Base-by-base conservation (phyloP, 2,329 filamentous ascomycete genomes). In the Sarocladiaceae sp. region DNA sequence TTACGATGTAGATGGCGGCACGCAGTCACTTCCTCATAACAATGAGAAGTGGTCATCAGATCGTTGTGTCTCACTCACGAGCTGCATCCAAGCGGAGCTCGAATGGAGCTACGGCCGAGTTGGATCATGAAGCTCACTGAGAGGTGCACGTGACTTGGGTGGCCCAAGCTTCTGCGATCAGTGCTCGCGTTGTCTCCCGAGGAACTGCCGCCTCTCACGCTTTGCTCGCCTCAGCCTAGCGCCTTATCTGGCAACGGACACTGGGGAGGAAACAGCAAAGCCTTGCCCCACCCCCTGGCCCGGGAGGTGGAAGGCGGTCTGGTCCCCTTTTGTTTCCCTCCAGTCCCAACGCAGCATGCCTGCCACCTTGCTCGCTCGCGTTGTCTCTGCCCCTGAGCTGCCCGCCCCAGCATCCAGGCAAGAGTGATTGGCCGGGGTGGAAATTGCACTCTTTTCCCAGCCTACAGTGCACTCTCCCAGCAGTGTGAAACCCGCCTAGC, bases 381-480 rank as follows among this genome's bases (percentile, higher is more conserved):
- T 46, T 40, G 40, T 44, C 40, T 44, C 23, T 44, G 44, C 44
- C 44, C 44, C 44, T 48, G 44, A 48, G 26, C 28, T 44, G 22
- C 23, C 40, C 40, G 20, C 40, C 18, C 40, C 23, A 44, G 22
- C 20, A 20, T 6, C 37, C 20, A 40, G 20, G 37, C 18, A 44
- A n/a, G 44, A 48, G 44, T 48, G 44, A 48, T 48, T 48, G 44
- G 44, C 44, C 26, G 44, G 26, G 26, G n/a, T 29, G 25, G 44
- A 48, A 33, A 48, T 48, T 48, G 44, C 44, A 33, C 26, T 17
- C 10, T 33, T 23, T 23, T 37, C 35, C 35, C 17, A n/a, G n/a
- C 35, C 35, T n/a, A n/a, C n/a, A n/a, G n/a, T n/a, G n/a, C n/a
- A n/a, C n/a, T 23, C 15, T 37, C 35, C 35, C 17, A n/a, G n/a